Base-by-base conservation (phyloP, 129 eudicot species). In the Tagetes erecta region DNA sequence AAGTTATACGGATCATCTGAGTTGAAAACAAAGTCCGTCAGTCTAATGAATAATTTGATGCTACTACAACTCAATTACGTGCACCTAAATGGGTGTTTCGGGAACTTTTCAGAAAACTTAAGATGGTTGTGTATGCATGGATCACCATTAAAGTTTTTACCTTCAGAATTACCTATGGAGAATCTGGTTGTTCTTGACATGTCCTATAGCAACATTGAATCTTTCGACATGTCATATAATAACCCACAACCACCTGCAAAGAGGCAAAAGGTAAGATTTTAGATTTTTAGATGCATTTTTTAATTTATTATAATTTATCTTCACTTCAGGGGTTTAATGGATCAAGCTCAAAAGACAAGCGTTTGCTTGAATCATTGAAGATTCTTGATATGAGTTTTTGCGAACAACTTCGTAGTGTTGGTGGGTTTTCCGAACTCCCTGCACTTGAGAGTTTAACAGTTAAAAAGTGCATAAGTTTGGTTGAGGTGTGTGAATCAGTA, bases 91-190 rank as follows among this genome's bases (percentile, higher is more conserved):
- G 57, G 56, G 30, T 30, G 27, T 2, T 67, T 6, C 2, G 1
- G 31, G 56, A 31, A 67, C 45, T 10, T 67, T 45, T 27, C 72
- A 2, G 0, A 45, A 44, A 1, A 14, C 1, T 5, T 67, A 67
- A 44, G 57, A 67, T 67, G 71, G 77, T 62, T 78, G 44, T 71
- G 75, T 51, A 47, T 73, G 82, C 72, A 40, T 63, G 72, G 77
- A 0, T 79, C 34, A 4, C 68, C 35, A 11, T 44, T 79, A 0
- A 20, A 71, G 37, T 53, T 14, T 10, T 2, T 79, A 33, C 78
- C 83, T 8, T 36, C 1, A 3, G 68, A 72, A 13, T 64, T 79
- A 40, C 78, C 49, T 0, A 2, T 64, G 78, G 20, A 64, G 62
- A 72, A 67, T 38, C 8, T 79, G 6, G 72, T 67, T 30, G 71